Conservation (phyloP, 176 grass and related monocot species). For the Juncus effusus region DNA sequence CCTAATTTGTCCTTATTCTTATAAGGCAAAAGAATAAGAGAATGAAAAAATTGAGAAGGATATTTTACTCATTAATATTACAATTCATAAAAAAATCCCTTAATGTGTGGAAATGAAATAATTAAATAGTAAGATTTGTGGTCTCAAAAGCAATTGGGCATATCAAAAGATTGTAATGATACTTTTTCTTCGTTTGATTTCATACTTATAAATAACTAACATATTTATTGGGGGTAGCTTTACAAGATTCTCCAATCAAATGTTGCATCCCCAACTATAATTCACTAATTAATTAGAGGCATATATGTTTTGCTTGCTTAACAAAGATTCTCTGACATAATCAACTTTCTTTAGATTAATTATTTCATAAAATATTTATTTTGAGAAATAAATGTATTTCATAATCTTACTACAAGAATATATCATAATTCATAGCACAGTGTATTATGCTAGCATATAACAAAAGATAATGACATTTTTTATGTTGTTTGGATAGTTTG, state of each 20-base stretch:
- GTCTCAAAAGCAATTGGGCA: slow-evolving; percentile 14
- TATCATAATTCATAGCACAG: too few relatives aligned
- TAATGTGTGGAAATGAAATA: too few relatives aligned
- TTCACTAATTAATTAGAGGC: neutral
- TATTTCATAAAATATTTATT: slow-evolving; percentile 13
- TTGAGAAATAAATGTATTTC: slow-evolving; percentile 5
- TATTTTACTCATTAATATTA: too few relatives aligned
- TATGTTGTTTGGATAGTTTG: too few relatives aligned
- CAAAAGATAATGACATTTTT: too few relatives aligned
- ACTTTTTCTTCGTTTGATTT: neutral
- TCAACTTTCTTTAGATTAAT: slow-evolving; percentile 12
- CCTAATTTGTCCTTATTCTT: too few relatives aligned
- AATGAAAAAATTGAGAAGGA: too few relatives aligned
- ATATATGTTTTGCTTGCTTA: slow-evolving; percentile 10
- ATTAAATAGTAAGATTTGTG: too few relatives aligned
- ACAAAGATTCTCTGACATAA: slow-evolving; percentile 23
- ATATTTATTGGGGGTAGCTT: slow-evolving; percentile 8
- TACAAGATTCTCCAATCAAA: slow-evolving; percentile 14
- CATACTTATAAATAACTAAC: neutral
- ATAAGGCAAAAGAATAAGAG: too few relatives aligned
- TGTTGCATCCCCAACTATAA: slow-evolving; percentile 2
- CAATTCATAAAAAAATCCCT: too few relatives aligned
- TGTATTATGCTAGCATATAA: too few relatives aligned
- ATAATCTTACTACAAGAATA: neutral
- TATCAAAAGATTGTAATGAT: slow-evolving; percentile 6